phyloP scores from a whole-genome alignment of 345 rosid genomes.

The Litchi chinensis region DNA sequence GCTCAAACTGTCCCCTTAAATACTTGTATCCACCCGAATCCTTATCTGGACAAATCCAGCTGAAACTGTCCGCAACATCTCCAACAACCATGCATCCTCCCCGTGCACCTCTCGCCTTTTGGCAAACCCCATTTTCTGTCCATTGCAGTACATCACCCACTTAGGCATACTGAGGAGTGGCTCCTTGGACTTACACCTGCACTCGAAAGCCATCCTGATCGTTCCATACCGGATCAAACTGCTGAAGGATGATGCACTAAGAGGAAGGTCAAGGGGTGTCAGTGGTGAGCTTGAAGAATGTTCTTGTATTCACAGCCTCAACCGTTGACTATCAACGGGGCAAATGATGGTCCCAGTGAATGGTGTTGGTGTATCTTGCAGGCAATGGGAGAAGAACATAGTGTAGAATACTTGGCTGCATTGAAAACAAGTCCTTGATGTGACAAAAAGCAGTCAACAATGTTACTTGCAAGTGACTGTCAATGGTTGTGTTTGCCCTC shows the following conservation, averaged over 20 bases:
- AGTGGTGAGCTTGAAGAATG: neutral
- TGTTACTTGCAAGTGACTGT: neutral
- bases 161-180: neutral
- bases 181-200: neutral
- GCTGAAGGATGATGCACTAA: slow-evolving; percentile 14
- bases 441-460: slow-evolving; percentile 8
- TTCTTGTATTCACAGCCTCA: slow-evolving; percentile 23
- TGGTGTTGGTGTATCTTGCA: neutral
- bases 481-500: neutral
- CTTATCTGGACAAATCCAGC: slow-evolving; percentile 23
- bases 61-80: slow-evolving; percentile 19
- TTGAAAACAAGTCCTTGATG: neutral
- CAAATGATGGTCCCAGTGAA: slow-evolving; percentile 29
- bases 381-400: neutral
- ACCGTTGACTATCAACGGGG: slow-evolving; percentile 9
- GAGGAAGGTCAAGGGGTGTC: slow-evolving; percentile 21
- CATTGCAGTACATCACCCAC: slow-evolving; percentile 31
- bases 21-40: slow-evolving; percentile 25
- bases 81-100: slow-evolving; percentile 23
- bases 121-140: slow-evolving; percentile 26
- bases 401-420: slow-evolving; percentile 7
- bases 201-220: slow-evolving; percentile 14
- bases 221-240: neutral
- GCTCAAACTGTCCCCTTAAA: slow-evolving; percentile 36
- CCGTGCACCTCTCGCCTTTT: slow-evolving; percentile 7